phyloP scores from a whole-genome alignment of 306 rosid genomes.

The Vicia villosa region DNA sequence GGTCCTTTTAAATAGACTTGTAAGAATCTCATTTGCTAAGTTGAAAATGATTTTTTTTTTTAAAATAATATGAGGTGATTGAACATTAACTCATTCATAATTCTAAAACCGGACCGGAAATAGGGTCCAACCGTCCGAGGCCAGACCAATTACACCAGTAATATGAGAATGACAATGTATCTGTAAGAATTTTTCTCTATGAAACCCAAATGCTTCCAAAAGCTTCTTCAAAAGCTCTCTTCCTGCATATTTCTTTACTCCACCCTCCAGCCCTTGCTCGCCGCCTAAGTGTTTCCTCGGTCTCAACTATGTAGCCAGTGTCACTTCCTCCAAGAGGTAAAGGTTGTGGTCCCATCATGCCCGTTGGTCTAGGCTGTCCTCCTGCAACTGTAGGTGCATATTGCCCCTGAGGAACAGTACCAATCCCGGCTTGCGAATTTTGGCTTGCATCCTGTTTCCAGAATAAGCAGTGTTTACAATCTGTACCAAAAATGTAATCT shows the following conservation, averaged over 20 bases:
- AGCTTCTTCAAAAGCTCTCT: constrained; percentile 87
- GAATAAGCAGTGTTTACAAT: constrained; percentile 1
- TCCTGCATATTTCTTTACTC: constrained; percentile 73
- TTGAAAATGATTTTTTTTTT: too few species aligned
- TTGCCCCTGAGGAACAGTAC: constrained; percentile 65
- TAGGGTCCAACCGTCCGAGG: too few species aligned
- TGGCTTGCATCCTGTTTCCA: constrained; percentile 54
- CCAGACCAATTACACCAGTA: too few species aligned
- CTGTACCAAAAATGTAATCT: constrained; percentile 2
- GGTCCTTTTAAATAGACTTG: too few species aligned
- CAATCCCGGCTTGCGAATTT: constrained; percentile 64
- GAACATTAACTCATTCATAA: too few species aligned
- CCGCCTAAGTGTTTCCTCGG: constrained; percentile 61
- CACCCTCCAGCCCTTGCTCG: constrained; percentile 89
- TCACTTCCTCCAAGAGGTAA: constrained; percentile 71
- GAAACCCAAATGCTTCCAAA: constrained; percentile 85
- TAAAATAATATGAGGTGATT: too few species aligned
- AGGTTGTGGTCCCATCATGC: constrained; percentile 82
- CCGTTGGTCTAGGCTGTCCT: constrained; percentile 87
- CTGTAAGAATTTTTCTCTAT: constrained; percentile 25
- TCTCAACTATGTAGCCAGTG: constrained; percentile 62
- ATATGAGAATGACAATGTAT: too few species aligned
- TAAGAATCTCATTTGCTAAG: too few species aligned
- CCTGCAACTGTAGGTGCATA: constrained; percentile 86
- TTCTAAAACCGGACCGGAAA: too few species aligned